phyloP scores from a whole-genome alignment of 2,329 filamentous ascomycete species.

The Endoconidiophora laricicola region DNA sequence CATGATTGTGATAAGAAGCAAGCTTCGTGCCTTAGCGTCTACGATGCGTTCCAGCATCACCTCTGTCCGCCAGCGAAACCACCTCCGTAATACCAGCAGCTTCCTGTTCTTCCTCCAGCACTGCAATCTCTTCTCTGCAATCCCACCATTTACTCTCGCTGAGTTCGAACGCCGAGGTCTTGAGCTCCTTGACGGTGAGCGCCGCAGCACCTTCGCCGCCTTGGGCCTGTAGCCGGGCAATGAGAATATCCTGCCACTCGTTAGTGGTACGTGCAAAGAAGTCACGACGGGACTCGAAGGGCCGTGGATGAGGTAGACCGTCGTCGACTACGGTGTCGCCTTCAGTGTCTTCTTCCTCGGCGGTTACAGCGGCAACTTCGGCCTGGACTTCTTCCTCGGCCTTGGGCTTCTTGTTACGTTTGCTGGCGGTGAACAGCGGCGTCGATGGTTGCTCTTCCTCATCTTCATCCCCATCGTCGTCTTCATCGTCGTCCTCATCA shows the following conservation, averaged over 20 bases:
- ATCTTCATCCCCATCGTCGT: constrained; percentile 34
- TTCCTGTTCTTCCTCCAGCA: constrained; percentile 89
- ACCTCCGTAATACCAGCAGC: constrained; percentile 90
- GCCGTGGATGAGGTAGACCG: constrained; percentile 57
- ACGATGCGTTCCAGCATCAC: constrained; percentile 29
- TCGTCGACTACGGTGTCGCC: constrained; percentile 45
- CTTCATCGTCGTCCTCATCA: constrained; percentile 36
- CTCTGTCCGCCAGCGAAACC: constrained; percentile 65
- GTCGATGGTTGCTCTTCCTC: constrained; percentile 31
- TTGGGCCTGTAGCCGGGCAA: constrained; percentile 57
- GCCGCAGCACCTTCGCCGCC: constrained; percentile 44
- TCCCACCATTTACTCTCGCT: constrained; percentile 99
- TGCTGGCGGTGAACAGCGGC: constrained; percentile 33
- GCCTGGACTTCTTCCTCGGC: constrained; percentile 26
- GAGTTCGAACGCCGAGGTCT: constrained; percentile 74
- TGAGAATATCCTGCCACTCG: constrained; percentile 78
- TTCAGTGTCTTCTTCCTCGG: constrained; percentile 30
- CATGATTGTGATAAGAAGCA: not conserved
- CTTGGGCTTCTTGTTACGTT: constrained; percentile 36
- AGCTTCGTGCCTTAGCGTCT: constrained; percentile 12
- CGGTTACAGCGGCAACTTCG: constrained; percentile 18
- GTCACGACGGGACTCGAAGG: constrained; percentile 79
- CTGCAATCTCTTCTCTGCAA: constrained; percentile 80
- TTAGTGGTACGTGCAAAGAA: constrained; percentile 80
- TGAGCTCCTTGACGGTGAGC: constrained; percentile 74